Conservation (phyloP, 768 basidiomycete species). For the Mrakia blollopis region DNA sequence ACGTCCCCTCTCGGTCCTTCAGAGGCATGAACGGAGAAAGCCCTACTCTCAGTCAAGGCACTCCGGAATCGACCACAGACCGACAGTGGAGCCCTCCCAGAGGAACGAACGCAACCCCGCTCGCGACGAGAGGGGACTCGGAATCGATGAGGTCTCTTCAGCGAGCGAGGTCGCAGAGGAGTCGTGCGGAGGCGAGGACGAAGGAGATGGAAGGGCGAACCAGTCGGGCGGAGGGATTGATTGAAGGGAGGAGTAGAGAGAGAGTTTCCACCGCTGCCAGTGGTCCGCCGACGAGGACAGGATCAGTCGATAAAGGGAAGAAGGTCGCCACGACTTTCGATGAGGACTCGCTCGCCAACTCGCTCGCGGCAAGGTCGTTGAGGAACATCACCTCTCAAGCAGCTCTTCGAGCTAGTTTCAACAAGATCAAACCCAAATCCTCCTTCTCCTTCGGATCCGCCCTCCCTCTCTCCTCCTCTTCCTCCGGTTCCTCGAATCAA, state of each 20-base stretch:
- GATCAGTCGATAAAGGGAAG: neutral
- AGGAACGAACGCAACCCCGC: neutral
- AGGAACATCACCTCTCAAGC: conserved; percentile 10
- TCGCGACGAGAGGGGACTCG: neutral
- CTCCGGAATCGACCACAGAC: neutral
- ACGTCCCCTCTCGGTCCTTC: conserved; percentile 5
- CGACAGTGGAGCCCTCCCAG: conserved; percentile 9
- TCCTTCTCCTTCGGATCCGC: neutral
- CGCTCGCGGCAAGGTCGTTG: neutral
- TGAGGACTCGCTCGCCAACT: neutral
- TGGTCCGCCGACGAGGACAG: neutral
- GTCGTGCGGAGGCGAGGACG: neutral
- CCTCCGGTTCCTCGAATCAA: no score
- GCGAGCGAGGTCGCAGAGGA: neutral
- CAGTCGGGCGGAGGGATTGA: neutral
- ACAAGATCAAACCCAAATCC: conserved; percentile 6
- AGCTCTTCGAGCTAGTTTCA: neutral
- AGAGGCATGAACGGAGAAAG: neutral
- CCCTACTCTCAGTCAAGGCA: neutral
- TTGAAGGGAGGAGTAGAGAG: neutral
- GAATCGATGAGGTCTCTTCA: neutral
- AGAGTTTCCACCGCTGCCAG: neutral
- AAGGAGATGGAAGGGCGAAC: neutral
- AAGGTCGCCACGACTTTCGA: neutral
- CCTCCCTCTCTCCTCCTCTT: neutral